phyloP scores from a whole-genome alignment of 257 asterid genomes.

The Eucommia ulmoides region DNA sequence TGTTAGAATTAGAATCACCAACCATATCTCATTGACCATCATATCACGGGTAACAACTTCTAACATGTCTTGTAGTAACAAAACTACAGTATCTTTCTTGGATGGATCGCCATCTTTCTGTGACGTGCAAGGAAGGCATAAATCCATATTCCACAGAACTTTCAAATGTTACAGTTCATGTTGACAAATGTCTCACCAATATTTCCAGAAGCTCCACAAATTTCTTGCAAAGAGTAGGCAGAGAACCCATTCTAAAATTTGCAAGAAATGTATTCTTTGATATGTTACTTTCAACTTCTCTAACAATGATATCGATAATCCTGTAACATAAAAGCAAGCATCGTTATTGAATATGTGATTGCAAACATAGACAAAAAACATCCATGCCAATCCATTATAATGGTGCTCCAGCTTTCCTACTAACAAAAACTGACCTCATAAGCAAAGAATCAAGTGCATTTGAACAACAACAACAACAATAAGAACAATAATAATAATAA shows the following conservation, averaged over 20 bases:
- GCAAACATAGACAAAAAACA: too few relatives aligned
- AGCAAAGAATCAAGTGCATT: too few relatives aligned
- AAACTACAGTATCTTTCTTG: constrained; percentile 65
- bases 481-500: too few relatives aligned
- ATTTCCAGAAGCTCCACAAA: constrained; percentile 83
- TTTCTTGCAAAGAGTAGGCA: constrained; percentile 70
- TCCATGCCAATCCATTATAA: too few relatives aligned
- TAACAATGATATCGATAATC: constrained; percentile 63
- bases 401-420: too few relatives aligned
- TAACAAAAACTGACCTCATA: too few relatives aligned
- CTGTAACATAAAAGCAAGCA: constrained; percentile 39
- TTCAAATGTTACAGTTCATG: background rate
- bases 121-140: constrained; percentile 12
- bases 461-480: too few relatives aligned
- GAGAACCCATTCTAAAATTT: constrained; percentile 65
- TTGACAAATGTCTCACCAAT: constrained; percentile 47
- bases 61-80: constrained; percentile 87
- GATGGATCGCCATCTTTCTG: constrained; percentile 77
- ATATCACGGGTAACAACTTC: constrained; percentile 91
- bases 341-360: too few relatives aligned
- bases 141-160: constrained; percentile 7
- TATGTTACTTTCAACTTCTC: constrained; percentile 70
- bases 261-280: constrained; percentile 57
- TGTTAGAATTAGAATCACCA: constrained; percentile 32
- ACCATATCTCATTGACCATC: constrained; percentile 90